Percentiles rank a stretch among this genome's conserved stretches.
These are phyloP conservation scores for Dendrocalamus sinicus DNA, from an alignment of 176 grass and related monocot species.

Conservation along the genomic window DNA sequence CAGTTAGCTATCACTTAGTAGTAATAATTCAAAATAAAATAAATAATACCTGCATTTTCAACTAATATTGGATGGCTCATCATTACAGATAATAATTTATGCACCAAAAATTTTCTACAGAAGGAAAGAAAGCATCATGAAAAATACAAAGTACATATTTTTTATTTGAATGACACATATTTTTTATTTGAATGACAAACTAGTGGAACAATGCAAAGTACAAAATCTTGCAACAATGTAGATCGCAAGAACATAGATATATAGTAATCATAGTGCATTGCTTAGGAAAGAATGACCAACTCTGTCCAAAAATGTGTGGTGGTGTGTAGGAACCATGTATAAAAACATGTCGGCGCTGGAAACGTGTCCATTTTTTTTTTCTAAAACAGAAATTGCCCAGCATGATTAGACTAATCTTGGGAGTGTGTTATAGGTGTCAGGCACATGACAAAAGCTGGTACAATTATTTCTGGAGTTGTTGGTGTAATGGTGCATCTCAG, in stretches of 20 bases:
- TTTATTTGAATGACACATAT: not conserved
- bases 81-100: not conserved
- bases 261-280: not conserved
- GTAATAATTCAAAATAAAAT: not conserved
- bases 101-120: not conserved
- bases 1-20: not conserved
- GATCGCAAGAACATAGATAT: conserved; percentile 1
- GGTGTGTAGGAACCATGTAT: not conserved
- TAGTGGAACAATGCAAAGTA: not conserved
- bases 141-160: not conserved
- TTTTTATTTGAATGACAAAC: not conserved
- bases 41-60: not conserved
- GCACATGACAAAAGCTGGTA: not conserved
- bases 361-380: not conserved
- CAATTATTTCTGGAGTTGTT: not conserved
- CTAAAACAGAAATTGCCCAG: not conserved
- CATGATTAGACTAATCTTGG: not conserved
- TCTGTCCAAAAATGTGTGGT: not conserved
- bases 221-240: not conserved
- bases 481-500: not conserved
- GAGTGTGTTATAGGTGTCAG: not conserved
- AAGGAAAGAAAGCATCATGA: conserved; percentile 5
- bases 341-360: not conserved
- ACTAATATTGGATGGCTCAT: not conserved
- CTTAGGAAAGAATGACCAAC: not conserved